A percentile compares a stretch with the other conserved stretches of the same genome.
These are phyloP conservation scores for Lecanosticta acicola DNA, from an alignment of 2,329 filamentous ascomycete species.

Conservation along the genomic window DNA sequence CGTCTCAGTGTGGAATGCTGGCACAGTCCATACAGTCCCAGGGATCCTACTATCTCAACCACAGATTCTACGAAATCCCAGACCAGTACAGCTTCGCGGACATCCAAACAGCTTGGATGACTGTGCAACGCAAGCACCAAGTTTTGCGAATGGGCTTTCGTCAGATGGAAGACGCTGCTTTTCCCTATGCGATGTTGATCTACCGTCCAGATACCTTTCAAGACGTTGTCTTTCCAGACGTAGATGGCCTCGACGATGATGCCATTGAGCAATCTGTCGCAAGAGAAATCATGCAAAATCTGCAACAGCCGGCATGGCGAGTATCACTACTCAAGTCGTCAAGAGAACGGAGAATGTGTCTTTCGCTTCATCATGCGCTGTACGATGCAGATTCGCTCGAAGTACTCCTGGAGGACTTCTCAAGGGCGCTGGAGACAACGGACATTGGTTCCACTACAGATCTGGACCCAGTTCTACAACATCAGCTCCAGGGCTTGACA, in stretches of 20 bases:
- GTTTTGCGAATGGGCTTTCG: slow-evolving; percentile 75
- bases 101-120: slow-evolving; percentile 56
- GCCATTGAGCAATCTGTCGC: slow-evolving; percentile 21
- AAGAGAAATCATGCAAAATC: slow-evolving; percentile 35
- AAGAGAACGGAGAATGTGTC: slow-evolving; percentile 33
- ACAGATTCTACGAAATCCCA: slow-evolving; percentile 52
- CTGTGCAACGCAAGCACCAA: slow-evolving; percentile 51
- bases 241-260: slow-evolving; percentile 23
- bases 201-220: slow-evolving; percentile 36
- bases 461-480: slow-evolving; percentile 39
- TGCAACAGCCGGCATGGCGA: slow-evolving; percentile 60
- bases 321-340: slow-evolving; percentile 44
- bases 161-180: slow-evolving; percentile 53
- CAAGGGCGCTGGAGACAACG: slow-evolving; percentile 34
- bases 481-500: slow-evolving; percentile 33
- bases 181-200: slow-evolving; percentile 70
- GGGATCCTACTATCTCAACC: slow-evolving; percentile 71
- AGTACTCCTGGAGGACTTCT: slow-evolving; percentile 58
- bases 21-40: slow-evolving; percentile 64
- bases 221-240: slow-evolving; percentile 3
- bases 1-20: slow-evolving; percentile 73
- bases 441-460: slow-evolving; percentile 23
- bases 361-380: slow-evolving; percentile 70
- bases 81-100: slow-evolving; percentile 33
- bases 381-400: slow-evolving; percentile 77